phyloP scores from a whole-genome alignment of 2,329 filamentous ascomycete species.

The Bipolaris gigantea region DNA sequence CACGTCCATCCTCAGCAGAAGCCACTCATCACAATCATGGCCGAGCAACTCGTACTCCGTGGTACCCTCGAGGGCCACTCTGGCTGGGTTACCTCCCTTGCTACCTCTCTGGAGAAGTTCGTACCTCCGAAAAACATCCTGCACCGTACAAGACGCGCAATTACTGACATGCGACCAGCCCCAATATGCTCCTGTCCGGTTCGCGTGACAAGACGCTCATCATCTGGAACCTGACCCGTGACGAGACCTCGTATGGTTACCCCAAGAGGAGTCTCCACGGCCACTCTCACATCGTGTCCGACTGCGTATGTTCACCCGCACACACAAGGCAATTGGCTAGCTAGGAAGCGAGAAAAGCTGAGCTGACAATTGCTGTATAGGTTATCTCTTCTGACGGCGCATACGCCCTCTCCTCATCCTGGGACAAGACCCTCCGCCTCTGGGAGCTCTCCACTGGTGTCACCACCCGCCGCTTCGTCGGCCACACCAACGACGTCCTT shows the following conservation, averaged over 20 bases:
- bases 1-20: constrained; percentile 39
- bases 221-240: constrained; percentile 99
- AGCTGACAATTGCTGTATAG: constrained; percentile 55
- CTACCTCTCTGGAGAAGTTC: constrained; percentile 97
- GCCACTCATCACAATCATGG: constrained; percentile 61
- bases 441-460: constrained; percentile 98
- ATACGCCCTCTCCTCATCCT: constrained; percentile 97
- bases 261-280: constrained; percentile 98
- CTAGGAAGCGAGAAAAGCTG: constrained; percentile 26
- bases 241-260: constrained; percentile 97
- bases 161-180: constrained; percentile 59
- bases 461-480: constrained; percentile 97
- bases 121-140: constrained; percentile 14
- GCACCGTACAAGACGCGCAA: constrained; percentile 17
- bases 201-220: constrained; percentile 98
- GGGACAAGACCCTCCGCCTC: constrained; percentile 99
- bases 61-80: constrained; percentile 98
- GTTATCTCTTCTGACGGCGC: constrained; percentile 99
- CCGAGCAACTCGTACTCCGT: constrained; percentile 94
- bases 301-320: constrained; percentile 77
- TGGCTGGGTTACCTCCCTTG: constrained; percentile 98
- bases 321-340: constrained; percentile 30
- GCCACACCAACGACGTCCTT: constrained; percentile 99
- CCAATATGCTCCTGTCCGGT: constrained; percentile 99
- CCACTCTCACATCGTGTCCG: constrained; percentile 99